Conservation (phyloP, 768 basidiomycete species). For the Naganishia onofrii region DNA sequence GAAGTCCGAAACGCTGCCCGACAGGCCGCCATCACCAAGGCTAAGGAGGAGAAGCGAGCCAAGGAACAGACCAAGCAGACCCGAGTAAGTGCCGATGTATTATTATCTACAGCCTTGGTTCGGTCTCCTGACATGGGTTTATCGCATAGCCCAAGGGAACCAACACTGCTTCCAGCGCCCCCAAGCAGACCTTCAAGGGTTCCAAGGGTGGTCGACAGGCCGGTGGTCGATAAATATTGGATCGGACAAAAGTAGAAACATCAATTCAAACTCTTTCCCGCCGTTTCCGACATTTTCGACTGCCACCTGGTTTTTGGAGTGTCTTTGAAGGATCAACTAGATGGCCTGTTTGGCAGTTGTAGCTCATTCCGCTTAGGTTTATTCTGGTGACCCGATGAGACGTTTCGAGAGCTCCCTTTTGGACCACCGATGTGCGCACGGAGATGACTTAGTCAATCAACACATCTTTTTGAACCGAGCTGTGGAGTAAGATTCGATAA, state of each 20-base stretch:
- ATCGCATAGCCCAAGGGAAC: constrained; percentile 13
- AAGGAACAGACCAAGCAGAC: constrained; percentile 79
- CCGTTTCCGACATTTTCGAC: constrained; percentile 2
- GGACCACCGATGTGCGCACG: no score
- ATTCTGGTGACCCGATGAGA: constrained; percentile 16
- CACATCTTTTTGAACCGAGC: no score
- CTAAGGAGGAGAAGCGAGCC: constrained; percentile 94
- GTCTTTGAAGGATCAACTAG: constrained; percentile 9
- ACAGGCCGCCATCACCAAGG: constrained; percentile 82
- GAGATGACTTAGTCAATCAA: no score
- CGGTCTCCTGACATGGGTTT: background rate
- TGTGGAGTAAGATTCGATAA: background rate
- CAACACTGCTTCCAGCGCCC: constrained; percentile 16
- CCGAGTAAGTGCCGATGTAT: background rate
- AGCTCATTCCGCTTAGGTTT: constrained; percentile 6
- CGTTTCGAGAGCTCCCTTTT: constrained; percentile 9
- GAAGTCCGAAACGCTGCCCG: constrained; percentile 77
- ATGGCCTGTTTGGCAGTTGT: constrained; percentile 20
- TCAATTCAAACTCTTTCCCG: background rate
- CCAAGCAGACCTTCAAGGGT: constrained; percentile 25
- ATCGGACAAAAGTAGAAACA: constrained; percentile 1
- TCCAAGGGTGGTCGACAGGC: constrained; percentile 23
- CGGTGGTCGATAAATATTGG: constrained; percentile 21
- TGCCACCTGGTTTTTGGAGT: constrained; percentile 1
- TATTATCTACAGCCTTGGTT: background rate